Evolutionary conservation across 1,139 yeast genomes (phyloP).

Genomic region (Candida smagusa): DNA sequence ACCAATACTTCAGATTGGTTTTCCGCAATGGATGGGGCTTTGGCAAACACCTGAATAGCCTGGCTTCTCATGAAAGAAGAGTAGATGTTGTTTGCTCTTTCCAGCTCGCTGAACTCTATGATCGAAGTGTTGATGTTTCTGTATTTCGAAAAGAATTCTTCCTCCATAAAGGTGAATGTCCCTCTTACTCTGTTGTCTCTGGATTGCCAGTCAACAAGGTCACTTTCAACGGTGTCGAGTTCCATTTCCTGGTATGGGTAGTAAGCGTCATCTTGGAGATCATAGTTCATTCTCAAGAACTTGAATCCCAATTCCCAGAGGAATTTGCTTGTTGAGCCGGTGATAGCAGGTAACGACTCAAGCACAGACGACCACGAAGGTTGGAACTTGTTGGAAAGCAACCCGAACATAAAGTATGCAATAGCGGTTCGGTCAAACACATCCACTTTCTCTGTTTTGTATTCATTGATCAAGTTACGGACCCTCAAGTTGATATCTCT

Average conservation of each 20-base stretch:
- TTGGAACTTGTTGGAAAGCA: slow-evolving; percentile 70
- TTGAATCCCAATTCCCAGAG: slow-evolving; percentile 57
- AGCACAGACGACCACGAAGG: slow-evolving; percentile 82
- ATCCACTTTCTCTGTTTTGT: slow-evolving; percentile 33
- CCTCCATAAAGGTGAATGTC: slow-evolving; percentile 22
- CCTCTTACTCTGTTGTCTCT: slow-evolving; percentile 26
- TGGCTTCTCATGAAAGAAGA: slow-evolving; percentile 45
- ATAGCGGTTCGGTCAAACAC: slow-evolving; percentile 38
- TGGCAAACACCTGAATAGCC: slow-evolving; percentile 47
- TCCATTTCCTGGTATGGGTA: slow-evolving; percentile 10
- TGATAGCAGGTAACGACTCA: slow-evolving; percentile 53
- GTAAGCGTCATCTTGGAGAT: slow-evolving; percentile 14
- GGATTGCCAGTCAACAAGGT: slow-evolving; percentile 29
- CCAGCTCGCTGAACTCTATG: slow-evolving; percentile 28
- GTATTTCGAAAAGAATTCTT: slow-evolving; percentile 20
- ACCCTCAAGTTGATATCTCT: slow-evolving; percentile 74
- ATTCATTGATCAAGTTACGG: slow-evolving; percentile 55
- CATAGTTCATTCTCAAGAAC: slow-evolving; percentile 37
- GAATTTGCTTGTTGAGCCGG: slow-evolving; percentile 37
- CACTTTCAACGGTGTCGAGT: slow-evolving; percentile 17
- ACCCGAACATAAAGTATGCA: slow-evolving; percentile 65
- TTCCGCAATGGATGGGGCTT: slow-evolving; percentile 68
- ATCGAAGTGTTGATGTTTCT: slow-evolving; percentile 27
- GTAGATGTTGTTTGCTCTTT: slow-evolving; percentile 30
- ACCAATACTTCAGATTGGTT: slow-evolving; percentile 51